Base-by-base conservation (phyloP, 2,329 filamentous ascomycete genomes). In the Akanthomyces lecanii region DNA sequence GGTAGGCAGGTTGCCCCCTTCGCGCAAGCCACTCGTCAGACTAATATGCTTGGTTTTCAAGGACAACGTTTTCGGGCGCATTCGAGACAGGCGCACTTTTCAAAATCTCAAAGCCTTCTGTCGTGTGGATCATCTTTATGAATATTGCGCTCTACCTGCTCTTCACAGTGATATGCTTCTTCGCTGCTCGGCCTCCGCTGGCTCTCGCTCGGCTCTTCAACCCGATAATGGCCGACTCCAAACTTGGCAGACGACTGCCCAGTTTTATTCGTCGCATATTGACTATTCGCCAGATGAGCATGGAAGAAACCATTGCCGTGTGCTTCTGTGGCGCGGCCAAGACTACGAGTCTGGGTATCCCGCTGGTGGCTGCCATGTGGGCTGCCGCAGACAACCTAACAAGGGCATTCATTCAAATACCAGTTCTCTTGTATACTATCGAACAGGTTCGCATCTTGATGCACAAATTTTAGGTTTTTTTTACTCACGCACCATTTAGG, bases 301-400 rank as follows among this genome's bases (percentile, higher is more conserved):
- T 81, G 44, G 81, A 83, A 63, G 85, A 90, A 68, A 83, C 88
- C 0, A 83, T 91, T 56, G 87, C 89, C 0, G 84, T 90, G 16
- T 90, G 88, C 67, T 91, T 91, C 73, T 90, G 88, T 68, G 87
- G 85, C 30, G 87, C 89, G 0, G 88, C 88, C 16, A 92, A 92
- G 74, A 90, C 88, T 3, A 87, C 88, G 1, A 86, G 85, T 3
- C 78, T 91, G 63, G 88, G 88, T 0, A 88, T 91, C 8, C 89
- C 89, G 0, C 71, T 91, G 33, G 81, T 85, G 57, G 84, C 85
- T 38, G 84, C 88, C 64, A 90, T 91, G 84, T 91, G 87, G 78
- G 76, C 78, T 16, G 78, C 82, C 16, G 74, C 85, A 11, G 79
- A 82, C 66, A 74, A 83, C 50, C 74, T 83, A 45, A 80, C 83